Percentiles rank a stretch among this genome's conserved stretches.
Conservation (phyloP, 192 early-diverging fungal genomes). For the Entomortierella chlamydospora region DNA sequence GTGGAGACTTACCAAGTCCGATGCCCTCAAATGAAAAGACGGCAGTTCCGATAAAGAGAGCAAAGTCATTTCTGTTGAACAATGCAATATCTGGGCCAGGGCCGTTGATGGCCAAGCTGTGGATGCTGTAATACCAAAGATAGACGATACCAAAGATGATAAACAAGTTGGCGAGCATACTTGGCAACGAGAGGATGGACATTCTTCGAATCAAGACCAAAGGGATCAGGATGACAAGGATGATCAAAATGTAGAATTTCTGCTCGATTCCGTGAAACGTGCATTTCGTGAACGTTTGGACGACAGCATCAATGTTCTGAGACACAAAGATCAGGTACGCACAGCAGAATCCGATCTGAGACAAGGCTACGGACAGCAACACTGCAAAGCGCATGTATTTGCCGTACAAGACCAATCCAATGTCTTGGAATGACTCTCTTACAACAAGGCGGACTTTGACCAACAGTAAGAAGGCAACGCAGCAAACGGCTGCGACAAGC, state of each 20-base stretch:
- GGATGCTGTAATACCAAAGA: conserved; percentile 82
- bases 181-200: conserved; percentile 84
- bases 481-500: conserved; percentile 69
- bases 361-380: conserved; percentile 56
- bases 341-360: conserved; percentile 90
- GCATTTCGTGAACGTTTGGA: conserved; percentile 82
- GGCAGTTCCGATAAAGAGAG: conserved; percentile 92
- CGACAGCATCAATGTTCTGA: conserved; percentile 83
- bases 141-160: conserved; percentile 89
- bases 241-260: conserved; percentile 73
- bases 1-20: conserved; percentile 63
- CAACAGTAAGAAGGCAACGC: conserved; percentile 73
- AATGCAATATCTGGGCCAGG: conserved; percentile 63
- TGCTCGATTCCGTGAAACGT: conserved; percentile 61
- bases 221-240: conserved; percentile 82
- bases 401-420: conserved; percentile 74
- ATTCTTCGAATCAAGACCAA: conserved; percentile 91
- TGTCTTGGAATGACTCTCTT: conserved; percentile 75
- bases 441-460: conserved; percentile 70
- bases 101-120: conserved; percentile 71
- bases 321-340: conserved; percentile 93
- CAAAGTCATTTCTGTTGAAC: conserved; percentile 84
- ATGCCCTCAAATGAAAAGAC: conserved; percentile 96
- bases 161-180: conserved; percentile 90
- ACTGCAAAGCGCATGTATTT: conserved; percentile 70